Evolutionary conservation across 805 yeast species (phyloP).

Genomic region (Cyberlindnera meyerae): DNA sequence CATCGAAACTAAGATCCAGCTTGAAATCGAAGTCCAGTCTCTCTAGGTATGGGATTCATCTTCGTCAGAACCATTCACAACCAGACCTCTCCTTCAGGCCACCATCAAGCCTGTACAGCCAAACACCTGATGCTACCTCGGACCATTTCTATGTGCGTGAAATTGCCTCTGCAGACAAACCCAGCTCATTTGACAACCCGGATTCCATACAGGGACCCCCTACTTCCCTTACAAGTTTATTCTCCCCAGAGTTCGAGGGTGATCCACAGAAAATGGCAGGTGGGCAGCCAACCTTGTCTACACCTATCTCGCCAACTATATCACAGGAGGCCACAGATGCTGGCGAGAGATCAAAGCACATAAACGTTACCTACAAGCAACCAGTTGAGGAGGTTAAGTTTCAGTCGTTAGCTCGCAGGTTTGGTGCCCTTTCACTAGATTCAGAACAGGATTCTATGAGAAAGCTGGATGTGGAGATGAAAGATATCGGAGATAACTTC

Average conservation of each 20-base stretch:
- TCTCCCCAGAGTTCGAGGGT: conserved; percentile 1
- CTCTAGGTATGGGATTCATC: background rate
- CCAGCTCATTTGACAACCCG: too few relatives aligned
- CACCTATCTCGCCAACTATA: too few relatives aligned
- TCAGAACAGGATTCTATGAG: too few relatives aligned
- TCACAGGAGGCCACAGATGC: too few relatives aligned
- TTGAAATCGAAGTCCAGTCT: conserved; percentile 3
- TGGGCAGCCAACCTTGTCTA: too few relatives aligned
- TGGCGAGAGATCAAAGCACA: too few relatives aligned
- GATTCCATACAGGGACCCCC: background rate
- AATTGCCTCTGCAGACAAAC: too few relatives aligned
- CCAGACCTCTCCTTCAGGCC: too few relatives aligned
- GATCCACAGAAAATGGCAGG: too few relatives aligned
- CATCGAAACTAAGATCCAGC: background rate
- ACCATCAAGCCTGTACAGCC: conserved; percentile 24
- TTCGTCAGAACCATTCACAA: too few relatives aligned
- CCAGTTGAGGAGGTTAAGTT: background rate
- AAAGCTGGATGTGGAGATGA: background rate
- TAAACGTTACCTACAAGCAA: too few relatives aligned
- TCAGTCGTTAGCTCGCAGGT: conserved; percentile 9
- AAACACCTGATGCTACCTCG: conserved; percentile 20
- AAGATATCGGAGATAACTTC: conserved; percentile 1
- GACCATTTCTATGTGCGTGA: background rate
- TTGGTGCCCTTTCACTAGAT: conserved; percentile 7
- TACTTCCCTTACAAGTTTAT: conserved; percentile 3